phyloP scores from a whole-genome alignment of 352 stramenopile species.

The Globisporangium abappressorium region DNA sequence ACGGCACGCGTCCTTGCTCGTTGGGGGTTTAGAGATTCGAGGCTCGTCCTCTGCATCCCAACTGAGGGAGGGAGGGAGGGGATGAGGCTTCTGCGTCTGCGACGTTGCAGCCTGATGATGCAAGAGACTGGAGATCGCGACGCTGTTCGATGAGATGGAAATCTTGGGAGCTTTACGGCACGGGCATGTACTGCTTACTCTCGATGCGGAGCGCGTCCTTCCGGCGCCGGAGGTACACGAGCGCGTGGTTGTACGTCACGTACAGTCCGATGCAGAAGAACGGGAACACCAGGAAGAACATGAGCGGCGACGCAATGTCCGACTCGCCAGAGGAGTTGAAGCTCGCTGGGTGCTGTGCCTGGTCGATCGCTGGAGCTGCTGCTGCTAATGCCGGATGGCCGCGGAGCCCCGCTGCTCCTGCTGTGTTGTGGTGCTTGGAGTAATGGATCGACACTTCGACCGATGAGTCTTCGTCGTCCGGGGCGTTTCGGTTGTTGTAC shows the following conservation, averaged over 20 bases:
- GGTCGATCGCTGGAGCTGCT: conserved; percentile 18
- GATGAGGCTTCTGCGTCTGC: background rate
- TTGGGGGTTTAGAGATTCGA: background rate
- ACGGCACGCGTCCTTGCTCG: background rate
- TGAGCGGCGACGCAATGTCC: conserved; percentile 28
- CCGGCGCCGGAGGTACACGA: conserved; percentile 49
- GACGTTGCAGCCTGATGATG: conserved; percentile 1
- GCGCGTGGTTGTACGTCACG: conserved; percentile 34
- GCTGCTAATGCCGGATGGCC: conserved; percentile 20
- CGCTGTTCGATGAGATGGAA: background rate
- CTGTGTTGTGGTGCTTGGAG: conserved; percentile 41
- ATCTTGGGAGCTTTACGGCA: conserved; percentile 18
- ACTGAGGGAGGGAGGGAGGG: background rate
- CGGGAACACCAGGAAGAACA: conserved; percentile 55
- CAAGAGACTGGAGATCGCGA: background rate
- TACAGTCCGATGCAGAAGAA: conserved; percentile 67
- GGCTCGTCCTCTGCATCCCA: background rate
- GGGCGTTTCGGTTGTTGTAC: conserved; percentile 6
- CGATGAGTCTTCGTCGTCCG: conserved; percentile 44
- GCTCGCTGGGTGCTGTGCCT: conserved; percentile 17
- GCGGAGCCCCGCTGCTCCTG: conserved; percentile 23
- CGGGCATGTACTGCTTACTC: conserved; percentile 66
- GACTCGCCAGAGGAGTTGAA: conserved; percentile 12
- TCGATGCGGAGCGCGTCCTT: conserved; percentile 63
- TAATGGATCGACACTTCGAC: conserved; percentile 63